Percentiles rank a stretch among this genome's conserved stretches.
phyloP scores from a whole-genome alignment of 1,284 basidiomycete genomes.

The Kwoniella shivajii region DNA sequence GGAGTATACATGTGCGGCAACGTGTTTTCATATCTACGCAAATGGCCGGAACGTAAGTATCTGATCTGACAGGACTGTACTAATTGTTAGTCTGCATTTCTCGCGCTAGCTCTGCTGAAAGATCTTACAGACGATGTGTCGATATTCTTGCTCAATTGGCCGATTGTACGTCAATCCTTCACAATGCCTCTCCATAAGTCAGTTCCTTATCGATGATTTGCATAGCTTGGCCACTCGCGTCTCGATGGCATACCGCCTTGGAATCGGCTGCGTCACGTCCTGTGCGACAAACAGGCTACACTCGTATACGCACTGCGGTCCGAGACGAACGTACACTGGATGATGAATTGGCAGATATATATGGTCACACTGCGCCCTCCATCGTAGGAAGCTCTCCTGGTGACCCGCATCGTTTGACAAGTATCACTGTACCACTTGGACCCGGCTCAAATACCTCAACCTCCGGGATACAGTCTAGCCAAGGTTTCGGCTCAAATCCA shows the following conservation, averaged over 20 bases:
- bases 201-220: not conserved
- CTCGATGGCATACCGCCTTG: conserved; percentile 12
- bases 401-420: not conserved
- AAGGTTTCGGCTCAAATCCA: too few relatives aligned
- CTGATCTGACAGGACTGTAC: not conserved
- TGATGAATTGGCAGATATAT: conserved; percentile 17
- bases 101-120: not conserved
- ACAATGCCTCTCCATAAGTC: not conserved
- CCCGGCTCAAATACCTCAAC: too few relatives aligned
- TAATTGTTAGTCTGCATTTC: conserved; percentile 9
- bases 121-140: conserved; percentile 4
- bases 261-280: conserved; percentile 1
- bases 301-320: conserved; percentile 8
- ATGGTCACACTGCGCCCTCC: conserved; percentile 11
- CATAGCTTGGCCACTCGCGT: conserved; percentile 17
- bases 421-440: too few relatives aligned
- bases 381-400: conserved; percentile 9
- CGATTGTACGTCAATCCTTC: conserved; percentile 10
- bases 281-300: not conserved
- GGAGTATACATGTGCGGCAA: conserved; percentile 20
- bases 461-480: too few relatives aligned
- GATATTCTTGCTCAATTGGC: conserved; percentile 15
- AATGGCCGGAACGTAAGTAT: conserved; percentile 19
- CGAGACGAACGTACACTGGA: conserved; percentile 15
- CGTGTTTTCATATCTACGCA: conserved; percentile 14